Conservation (phyloP, 306 rosid species). For the Arachis stenosperma region DNA sequence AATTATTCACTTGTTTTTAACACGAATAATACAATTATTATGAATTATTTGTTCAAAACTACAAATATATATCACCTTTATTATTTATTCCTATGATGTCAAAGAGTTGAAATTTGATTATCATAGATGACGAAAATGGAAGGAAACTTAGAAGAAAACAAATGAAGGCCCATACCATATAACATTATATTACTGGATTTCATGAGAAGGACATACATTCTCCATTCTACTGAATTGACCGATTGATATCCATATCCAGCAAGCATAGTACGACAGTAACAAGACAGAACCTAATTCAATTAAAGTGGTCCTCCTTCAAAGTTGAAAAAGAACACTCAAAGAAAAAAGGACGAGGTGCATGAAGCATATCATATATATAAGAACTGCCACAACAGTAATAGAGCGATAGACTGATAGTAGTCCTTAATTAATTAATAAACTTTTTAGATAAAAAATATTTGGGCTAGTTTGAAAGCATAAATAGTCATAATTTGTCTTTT, state of each 20-base stretch:
- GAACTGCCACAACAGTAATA: not conserved
- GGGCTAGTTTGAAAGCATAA: too few species aligned
- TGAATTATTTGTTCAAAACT: not conserved
- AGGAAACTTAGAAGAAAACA: conserved; percentile 7
- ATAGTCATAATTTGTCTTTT: too few species aligned
- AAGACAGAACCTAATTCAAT: not conserved
- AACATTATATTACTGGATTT: not conserved
- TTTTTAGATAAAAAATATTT: too few species aligned
- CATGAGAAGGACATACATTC: not conserved
- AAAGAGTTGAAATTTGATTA: conserved; percentile 33
- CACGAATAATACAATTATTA: not conserved
- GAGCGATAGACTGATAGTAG: too few species aligned
- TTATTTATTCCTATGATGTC: conserved; percentile 17
- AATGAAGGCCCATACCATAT: not conserved
- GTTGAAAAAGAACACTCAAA: conserved; percentile 29
- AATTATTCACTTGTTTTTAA: too few species aligned
- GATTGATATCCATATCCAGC: conserved; percentile 18
- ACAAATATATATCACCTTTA: not conserved
- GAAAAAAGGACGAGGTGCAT: not conserved
- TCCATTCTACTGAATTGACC: conserved; percentile 17
- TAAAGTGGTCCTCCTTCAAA: conserved; percentile 30
- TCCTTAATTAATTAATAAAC: too few species aligned
- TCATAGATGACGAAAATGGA: conserved; percentile 4
- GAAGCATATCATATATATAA: not conserved
- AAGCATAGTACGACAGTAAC: conserved; percentile 29